phyloP scores from a whole-genome alignment of 1,284 basidiomycete genomes.

The Phaffia rhodozyma region DNA sequence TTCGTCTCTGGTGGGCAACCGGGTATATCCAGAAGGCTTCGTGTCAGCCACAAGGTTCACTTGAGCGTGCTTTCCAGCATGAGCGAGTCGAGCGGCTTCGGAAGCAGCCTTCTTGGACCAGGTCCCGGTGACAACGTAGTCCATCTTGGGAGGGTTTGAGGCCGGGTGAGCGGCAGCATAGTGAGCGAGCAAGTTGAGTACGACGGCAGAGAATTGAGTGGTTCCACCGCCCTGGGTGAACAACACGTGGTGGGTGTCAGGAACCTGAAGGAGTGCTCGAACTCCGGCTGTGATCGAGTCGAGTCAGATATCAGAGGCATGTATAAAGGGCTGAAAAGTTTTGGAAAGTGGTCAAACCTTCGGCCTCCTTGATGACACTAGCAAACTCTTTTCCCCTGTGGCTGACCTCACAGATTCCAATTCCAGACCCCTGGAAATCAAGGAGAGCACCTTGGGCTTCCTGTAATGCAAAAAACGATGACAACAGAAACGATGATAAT shows the following conservation, averaged over 20 bases:
- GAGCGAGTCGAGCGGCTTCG: constrained; percentile 54
- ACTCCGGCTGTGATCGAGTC: constrained; percentile 40
- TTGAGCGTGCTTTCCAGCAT: constrained; percentile 42
- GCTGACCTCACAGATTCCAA: constrained; percentile 85
- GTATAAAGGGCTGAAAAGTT: not conserved
- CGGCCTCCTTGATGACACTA: constrained; percentile 53
- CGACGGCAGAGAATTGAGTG: constrained; percentile 75
- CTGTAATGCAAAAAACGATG: constrained; percentile 21
- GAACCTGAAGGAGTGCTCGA: constrained; percentile 63
- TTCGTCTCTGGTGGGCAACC: constrained; percentile 57
- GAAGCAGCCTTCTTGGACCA: constrained; percentile 79
- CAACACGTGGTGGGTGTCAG: constrained; percentile 69
- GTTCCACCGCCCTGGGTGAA: constrained; percentile 89
- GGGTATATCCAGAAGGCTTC: constrained; percentile 62
- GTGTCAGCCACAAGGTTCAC: constrained; percentile 59
- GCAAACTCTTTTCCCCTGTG: constrained; percentile 84
- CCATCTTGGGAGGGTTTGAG: constrained; percentile 42
- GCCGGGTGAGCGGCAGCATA: constrained; percentile 47
- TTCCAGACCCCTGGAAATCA: constrained; percentile 77
- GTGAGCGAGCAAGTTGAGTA: constrained; percentile 73
- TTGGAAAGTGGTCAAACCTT: constrained; percentile 33
- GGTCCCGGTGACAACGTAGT: constrained; percentile 81
- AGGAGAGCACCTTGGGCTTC: constrained; percentile 67
- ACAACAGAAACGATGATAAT: not conserved
- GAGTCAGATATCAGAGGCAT: not conserved